Evolutionary conservation across 768 basidiomycete genomes (phyloP).

Genomic region (Boletellus ananas): DNA sequence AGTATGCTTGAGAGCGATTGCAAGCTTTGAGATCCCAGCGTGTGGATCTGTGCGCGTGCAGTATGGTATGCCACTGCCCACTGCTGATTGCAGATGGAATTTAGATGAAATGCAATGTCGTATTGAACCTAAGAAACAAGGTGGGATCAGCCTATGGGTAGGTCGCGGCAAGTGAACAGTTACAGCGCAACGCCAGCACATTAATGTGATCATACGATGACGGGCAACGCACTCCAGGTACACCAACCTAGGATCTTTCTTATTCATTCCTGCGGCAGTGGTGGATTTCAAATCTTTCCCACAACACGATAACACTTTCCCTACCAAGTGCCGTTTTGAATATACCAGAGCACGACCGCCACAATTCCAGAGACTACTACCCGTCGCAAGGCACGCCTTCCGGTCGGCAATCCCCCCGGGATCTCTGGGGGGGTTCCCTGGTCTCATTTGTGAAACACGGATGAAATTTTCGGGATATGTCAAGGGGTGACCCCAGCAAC

Average conservation of each 20-base stretch:
- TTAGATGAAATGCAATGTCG: slow-evolving; percentile 10
- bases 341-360: slow-evolving; percentile 19
- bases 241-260: slow-evolving; percentile 11
- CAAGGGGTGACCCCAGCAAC: slow-evolving; percentile 13
- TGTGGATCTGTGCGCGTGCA: not conserved
- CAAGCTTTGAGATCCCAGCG: not conserved
- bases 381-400: slow-evolving; percentile 24
- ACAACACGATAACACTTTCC: slow-evolving; percentile 16
- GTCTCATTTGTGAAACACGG: slow-evolving; percentile 22
- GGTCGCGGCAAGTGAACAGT: not conserved
- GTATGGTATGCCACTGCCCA: slow-evolving; percentile 6
- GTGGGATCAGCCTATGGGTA: not conserved
- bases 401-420: slow-evolving; percentile 20
- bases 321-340: slow-evolving; percentile 12
- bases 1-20: not conserved
- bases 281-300: slow-evolving; percentile 23
- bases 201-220: slow-evolving; percentile 2
- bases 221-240: slow-evolving; percentile 17
- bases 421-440: slow-evolving; percentile 13
- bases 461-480: slow-evolving; percentile 26
- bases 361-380: slow-evolving; percentile 20
- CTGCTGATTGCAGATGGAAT: not conserved
- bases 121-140: slow-evolving; percentile 18
- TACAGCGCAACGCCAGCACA: slow-evolving; percentile 27
- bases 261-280: slow-evolving; percentile 27